Conservation (phyloP, 2,329 filamentous ascomycete genomes). For the Fusarium sp. region DNA sequence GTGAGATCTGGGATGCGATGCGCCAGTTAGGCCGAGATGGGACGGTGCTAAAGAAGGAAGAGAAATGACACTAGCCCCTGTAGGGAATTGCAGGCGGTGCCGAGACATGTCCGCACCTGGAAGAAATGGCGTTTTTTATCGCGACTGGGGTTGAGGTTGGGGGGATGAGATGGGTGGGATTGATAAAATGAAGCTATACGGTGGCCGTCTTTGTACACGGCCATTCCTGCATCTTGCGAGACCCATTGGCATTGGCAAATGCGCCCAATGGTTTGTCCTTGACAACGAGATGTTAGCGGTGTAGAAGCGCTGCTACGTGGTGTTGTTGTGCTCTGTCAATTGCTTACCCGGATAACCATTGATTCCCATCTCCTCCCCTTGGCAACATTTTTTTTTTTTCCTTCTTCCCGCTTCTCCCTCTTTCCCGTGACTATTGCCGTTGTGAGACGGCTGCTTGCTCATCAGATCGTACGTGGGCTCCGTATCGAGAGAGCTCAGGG, state of each 20-base stretch:
- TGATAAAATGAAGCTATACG: slow-evolving; percentile 12
- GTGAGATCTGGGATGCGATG: slow-evolving; percentile 39
- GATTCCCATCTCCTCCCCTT: not conserved
- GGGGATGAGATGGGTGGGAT: not conserved
- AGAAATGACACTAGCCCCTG: slow-evolving; percentile 21
- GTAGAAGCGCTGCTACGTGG: slow-evolving; percentile 1
- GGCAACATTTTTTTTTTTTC: not conserved
- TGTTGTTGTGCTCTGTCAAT: slow-evolving; percentile 10
- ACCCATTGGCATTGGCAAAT: not conserved
- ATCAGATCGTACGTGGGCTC: slow-evolving; percentile 19
- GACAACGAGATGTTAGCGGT: slow-evolving; percentile 18
- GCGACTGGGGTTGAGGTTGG: slow-evolving; percentile 4
- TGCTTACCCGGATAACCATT: not conserved
- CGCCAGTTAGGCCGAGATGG: slow-evolving; percentile 34
- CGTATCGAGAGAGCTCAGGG: slow-evolving; percentile 15
- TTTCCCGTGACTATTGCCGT: not conserved
- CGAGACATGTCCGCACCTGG: slow-evolving; percentile 33
- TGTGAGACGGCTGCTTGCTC: slow-evolving; percentile 2
- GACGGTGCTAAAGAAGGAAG: slow-evolving; percentile 5
- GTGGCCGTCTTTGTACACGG: slow-evolving; percentile 10
- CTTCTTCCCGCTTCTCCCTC: not conserved
- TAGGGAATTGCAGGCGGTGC: slow-evolving; percentile 24
- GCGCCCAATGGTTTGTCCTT: slow-evolving; percentile 5
- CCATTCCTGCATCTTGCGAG: slow-evolving; percentile 25
- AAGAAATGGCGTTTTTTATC: slow-evolving; percentile 15